Evolutionary conservation across 352 stramenopile genomes (phyloP), one percentile per base, ranked within the genome.

Genomic region (Phytophthora cactorum): DNA sequence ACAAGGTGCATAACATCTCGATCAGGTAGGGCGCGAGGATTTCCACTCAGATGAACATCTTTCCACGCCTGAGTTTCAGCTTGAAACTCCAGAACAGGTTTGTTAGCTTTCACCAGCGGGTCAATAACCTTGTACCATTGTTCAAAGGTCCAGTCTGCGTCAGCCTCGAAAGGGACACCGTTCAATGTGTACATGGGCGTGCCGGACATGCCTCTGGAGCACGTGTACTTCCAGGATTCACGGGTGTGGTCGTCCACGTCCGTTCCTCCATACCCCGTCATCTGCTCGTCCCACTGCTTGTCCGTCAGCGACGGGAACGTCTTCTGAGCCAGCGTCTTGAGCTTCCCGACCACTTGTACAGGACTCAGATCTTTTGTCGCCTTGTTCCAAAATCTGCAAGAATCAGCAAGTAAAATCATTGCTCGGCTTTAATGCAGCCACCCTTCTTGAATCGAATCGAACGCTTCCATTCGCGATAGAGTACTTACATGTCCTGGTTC

Each of bases 111-210:
- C 46, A 82, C 75, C 2, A 82, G 65, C n/a, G 75, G 71, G 50
- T 82, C 75, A 51, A 82, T 66, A 6, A 82, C 61, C 46, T 91
- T 79, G 52, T 78, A 52, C 87, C 87, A 95, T 54, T 92, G 71
- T 11, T 89, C 79, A 25, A 87, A 74, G 17, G 60, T 80, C 87
- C 87, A 95, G 25, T 78, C 64, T n/a, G 87, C 74, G 52, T 82
- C 87, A 14, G 86, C 85, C 17, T 89, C 75, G 44, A 92, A 87
- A 2, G 85, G 85, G 17, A 93, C 85, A 52, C 86, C 85, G 31
- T 95, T 95, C 52, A 95, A 69, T 14, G 73, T 88, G 66, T 95
- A 95, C 68, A 91, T 70, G 12, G 87, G 87, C 15, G 85, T 95
- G 12, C 87, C 87, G 27, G 85, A 88, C 59, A 87, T 86, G 47